Percentiles rank a stretch among this genome's conserved stretches.
phyloP scores from a whole-genome alignment of 2,329 filamentous ascomycete genomes.

The Botrytis byssoidea region DNA sequence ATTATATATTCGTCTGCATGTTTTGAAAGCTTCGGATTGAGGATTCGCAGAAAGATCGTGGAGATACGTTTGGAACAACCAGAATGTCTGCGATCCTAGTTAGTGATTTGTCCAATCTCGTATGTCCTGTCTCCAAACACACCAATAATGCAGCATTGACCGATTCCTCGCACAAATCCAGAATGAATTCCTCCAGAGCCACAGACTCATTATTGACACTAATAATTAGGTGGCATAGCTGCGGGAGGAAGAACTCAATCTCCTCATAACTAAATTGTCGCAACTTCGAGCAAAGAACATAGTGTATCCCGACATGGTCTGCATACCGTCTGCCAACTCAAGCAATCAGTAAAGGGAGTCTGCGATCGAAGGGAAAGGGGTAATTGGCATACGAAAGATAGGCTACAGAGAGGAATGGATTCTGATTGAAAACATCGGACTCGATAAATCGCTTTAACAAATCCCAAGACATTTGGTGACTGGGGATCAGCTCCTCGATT shows the following conservation, averaged over 20 bases:
- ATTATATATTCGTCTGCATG: slow-evolving; percentile 80
- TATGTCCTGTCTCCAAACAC: slow-evolving; percentile 40
- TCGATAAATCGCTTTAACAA: slow-evolving; percentile 87
- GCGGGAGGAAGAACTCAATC: slow-evolving; percentile 88
- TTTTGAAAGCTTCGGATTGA: slow-evolving; percentile 75
- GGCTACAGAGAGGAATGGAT: slow-evolving; percentile 83
- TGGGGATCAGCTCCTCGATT: slow-evolving; percentile 17
- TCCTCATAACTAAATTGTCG: slow-evolving; percentile 87
- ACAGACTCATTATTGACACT: slow-evolving; percentile 89
- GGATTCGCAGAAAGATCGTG: slow-evolving; percentile 75
- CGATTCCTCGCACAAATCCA: slow-evolving; percentile 84
- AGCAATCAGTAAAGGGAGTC: slow-evolving; percentile 13
- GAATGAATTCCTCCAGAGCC: slow-evolving; percentile 83
- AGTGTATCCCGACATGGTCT: slow-evolving; percentile 86
- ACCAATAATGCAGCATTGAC: slow-evolving; percentile 81
- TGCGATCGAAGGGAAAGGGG: slow-evolving; percentile 17
- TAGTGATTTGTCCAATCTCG: slow-evolving; percentile 24
- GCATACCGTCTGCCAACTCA: slow-evolving; percentile 68
- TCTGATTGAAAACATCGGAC: slow-evolving; percentile 90
- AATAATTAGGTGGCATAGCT: slow-evolving; percentile 84
- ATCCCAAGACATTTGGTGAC: slow-evolving; percentile 69
- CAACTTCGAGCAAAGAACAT: slow-evolving; percentile 84
- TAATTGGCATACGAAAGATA: slow-evolving; percentile 68
- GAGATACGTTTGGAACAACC: slow-evolving; percentile 85
- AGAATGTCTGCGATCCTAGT: slow-evolving; percentile 65